Evolutionary conservation across 1,284 basidiomycete species (phyloP).

Genomic region (Blastosporella zonata): DNA sequence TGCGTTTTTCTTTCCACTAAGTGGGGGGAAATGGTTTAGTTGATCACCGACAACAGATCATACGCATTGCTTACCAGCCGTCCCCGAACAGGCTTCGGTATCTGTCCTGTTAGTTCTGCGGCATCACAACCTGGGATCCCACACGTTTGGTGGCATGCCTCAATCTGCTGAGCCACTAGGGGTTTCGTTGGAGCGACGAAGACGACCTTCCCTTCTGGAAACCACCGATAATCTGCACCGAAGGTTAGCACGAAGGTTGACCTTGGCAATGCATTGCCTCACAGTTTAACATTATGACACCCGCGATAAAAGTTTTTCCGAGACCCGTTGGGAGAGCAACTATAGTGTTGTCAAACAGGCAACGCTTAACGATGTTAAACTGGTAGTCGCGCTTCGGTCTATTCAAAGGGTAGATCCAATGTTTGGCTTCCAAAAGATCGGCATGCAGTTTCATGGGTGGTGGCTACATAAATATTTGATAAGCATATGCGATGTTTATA

Average conservation of each 20-base stretch:
- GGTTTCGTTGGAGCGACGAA: conserved; percentile 97
- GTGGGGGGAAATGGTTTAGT: background rate
- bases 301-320: conserved; percentile 98
- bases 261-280: conserved; percentile 9
- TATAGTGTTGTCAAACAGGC: conserved; percentile 91
- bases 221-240: conserved; percentile 83
- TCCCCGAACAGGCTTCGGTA: conserved; percentile 47
- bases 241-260: background rate
- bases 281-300: conserved; percentile 96
- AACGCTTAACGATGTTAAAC: conserved; percentile 87
- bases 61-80: conserved; percentile 52
- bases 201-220: conserved; percentile 89
- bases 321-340: conserved; percentile 95
- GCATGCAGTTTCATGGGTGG: conserved; percentile 75
- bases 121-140: conserved; percentile 91
- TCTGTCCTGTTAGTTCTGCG: conserved; percentile 83
- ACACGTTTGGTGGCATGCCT: conserved; percentile 91
- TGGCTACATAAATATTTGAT: conserved; percentile 38
- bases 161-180: conserved; percentile 91
- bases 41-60: background rate
- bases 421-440: conserved; percentile 76
- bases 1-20: conserved; percentile 82
- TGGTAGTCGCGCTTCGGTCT: conserved; percentile 90
- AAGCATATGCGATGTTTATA: conserved; percentile 31
- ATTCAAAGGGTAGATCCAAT: conserved; percentile 94